phyloP scores from a whole-genome alignment of 352 stramenopile genomes.

The Phytophthora chlamydospora region DNA sequence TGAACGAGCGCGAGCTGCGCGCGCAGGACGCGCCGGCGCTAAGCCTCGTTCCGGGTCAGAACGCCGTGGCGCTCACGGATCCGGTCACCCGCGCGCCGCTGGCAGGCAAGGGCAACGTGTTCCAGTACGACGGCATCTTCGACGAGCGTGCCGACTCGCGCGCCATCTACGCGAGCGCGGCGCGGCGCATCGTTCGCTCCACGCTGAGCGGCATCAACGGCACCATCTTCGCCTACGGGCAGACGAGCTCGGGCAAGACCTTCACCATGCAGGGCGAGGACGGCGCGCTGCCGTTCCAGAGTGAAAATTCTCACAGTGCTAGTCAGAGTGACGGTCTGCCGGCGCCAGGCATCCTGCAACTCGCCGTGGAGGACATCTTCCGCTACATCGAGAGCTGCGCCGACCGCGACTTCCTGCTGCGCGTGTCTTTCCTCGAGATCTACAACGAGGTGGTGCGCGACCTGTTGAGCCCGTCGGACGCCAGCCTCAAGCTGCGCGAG shows the following conservation, averaged over 20 bases:
- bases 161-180: constrained; percentile 67
- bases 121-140: constrained; percentile 86
- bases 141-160: constrained; percentile 51
- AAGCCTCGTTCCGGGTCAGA: constrained; percentile 5
- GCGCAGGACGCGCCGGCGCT: constrained; percentile 42
- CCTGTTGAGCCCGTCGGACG: constrained; percentile 84
- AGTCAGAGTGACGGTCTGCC: constrained; percentile 1
- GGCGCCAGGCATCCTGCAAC: constrained; percentile 81
- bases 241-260: constrained; percentile 96
- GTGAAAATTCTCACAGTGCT: neutral
- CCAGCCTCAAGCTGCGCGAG: constrained; percentile 90
- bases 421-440: constrained; percentile 99
- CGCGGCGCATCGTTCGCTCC: constrained; percentile 77
- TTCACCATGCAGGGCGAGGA: constrained; percentile 95
- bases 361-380: constrained; percentile 96
- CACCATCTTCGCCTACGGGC: constrained; percentile 96
- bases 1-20: constrained; percentile 74
- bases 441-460: constrained; percentile 99
- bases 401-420: constrained; percentile 94
- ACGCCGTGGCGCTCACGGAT: constrained; percentile 69
- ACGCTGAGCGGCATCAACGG: constrained; percentile 81
- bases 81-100: constrained; percentile 48
- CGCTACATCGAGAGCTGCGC: constrained; percentile 72
- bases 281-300: constrained; percentile 32
- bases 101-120: constrained; percentile 71